Evolutionary conservation across 257 asterid genomes (phyloP).

Genomic region (Nicotiana otophora): DNA sequence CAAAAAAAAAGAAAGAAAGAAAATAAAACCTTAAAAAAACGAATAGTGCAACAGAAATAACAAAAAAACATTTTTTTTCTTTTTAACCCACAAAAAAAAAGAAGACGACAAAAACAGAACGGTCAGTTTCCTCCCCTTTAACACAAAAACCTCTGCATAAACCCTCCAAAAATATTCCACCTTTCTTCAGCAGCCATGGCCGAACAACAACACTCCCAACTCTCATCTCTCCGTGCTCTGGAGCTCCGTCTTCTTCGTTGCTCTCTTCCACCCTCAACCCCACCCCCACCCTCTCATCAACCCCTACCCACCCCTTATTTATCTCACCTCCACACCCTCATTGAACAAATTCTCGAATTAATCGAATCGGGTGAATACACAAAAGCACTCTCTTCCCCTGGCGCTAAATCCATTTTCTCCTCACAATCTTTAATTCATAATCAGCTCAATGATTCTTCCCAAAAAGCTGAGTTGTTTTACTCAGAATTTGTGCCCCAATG

Average conservation of each 20-base stretch:
- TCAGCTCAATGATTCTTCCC: conserved; percentile 23
- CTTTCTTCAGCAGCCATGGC: conserved; percentile 13
- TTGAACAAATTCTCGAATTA: conserved; percentile 37
- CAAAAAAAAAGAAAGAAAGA: too few relatives aligned
- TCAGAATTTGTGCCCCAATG: conserved; percentile 47
- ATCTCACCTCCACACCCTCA: conserved; percentile 33
- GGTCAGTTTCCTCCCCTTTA: background rate
- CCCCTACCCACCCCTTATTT: conserved; percentile 19
- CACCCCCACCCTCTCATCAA: conserved; percentile 14
- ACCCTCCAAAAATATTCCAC: background rate
- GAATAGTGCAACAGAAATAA: too few relatives aligned
- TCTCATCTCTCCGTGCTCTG: conserved; percentile 38
- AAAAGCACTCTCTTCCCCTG: conserved; percentile 52
- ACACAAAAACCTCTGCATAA: background rate
- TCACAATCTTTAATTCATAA: conserved; percentile 10
- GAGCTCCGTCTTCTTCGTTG: conserved; percentile 96
- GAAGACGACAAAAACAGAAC: too few relatives aligned
- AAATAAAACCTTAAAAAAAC: too few relatives aligned
- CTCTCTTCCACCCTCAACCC: conserved; percentile 40
- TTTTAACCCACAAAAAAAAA: too few relatives aligned
- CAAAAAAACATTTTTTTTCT: too few relatives aligned
- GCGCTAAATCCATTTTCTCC: conserved; percentile 42
- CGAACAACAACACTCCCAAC: background rate
- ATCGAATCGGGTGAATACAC: conserved; percentile 68
- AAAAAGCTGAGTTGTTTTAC: conserved; percentile 59